Evolutionary conservation across 2,329 filamentous ascomycete genomes (phyloP), one percentile per base, ranked within the genome.

Genomic region (Penicillium psychrosexuale): DNA sequence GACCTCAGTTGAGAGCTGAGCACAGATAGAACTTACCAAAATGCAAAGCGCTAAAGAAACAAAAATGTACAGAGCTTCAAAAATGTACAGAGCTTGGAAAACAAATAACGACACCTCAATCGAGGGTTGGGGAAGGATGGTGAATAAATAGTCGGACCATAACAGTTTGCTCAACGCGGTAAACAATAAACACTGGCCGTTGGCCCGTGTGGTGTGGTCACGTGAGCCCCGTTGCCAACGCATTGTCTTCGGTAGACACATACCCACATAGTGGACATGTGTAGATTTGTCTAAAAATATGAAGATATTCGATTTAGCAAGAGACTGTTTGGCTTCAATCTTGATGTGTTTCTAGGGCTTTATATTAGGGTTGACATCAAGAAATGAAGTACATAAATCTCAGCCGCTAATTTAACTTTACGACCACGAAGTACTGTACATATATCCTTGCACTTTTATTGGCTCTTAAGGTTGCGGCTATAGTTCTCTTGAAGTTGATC

Each of bases 131-230:
- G 51, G 54, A 56, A 54, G 42, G 44, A 55, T 59, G 61, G 57
- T 59, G 50, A 65, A 55, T 51, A 53, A 61, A 61, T 56, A 60
- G 49, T 57, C 44, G 53, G 56, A 44, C 50, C 60, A 64, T 53
- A 65, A 64, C 61, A 65, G 51, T 36, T 64, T 72, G 39, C 72
- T 66, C 57, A 40, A 72, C 64, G 28, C 42, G 67, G 72, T 62
- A 74, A 74, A 69, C 66, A 64, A 71, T 74, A 74, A 75, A 74
- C 72, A 73, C 60, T 64, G 62, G 61, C 55, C 65, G 61, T 53
- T 49, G 51, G 51, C 51, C 44, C 44, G 37, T 48, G 63, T 63
- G 43, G 37, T 48, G 63, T 63, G 43, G 49, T 69, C 39, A 42
- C 39, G 39, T 42, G 39, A 27, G 22, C 0, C 5, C 5, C 8